Evolutionary conservation across 192 early-diverging fungal species (phyloP).

Genomic region (Backusella mclennaniae): DNA sequence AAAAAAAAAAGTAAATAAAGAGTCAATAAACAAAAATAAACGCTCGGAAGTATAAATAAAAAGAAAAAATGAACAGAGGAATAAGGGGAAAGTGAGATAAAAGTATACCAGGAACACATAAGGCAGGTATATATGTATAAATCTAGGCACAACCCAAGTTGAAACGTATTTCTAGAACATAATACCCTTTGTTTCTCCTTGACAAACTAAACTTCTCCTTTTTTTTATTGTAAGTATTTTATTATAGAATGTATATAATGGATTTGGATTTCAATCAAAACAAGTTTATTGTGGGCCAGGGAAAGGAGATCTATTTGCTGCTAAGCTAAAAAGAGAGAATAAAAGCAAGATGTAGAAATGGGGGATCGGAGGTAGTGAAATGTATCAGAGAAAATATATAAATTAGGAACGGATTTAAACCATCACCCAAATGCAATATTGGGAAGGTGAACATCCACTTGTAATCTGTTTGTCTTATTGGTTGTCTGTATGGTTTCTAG

Average conservation of each 20-base stretch:
- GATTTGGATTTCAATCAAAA: background rate
- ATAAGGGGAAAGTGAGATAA: background rate
- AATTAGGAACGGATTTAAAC: background rate
- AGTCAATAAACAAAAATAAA: background rate
- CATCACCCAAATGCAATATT: background rate
- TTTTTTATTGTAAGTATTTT: background rate
- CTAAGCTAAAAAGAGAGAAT: background rate
- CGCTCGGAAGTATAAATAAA: background rate
- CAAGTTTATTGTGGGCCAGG: background rate
- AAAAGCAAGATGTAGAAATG: background rate
- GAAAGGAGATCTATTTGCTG: background rate
- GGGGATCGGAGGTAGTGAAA: background rate
- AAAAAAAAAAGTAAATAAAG: background rate
- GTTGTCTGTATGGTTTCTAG: background rate
- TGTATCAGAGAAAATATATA: background rate
- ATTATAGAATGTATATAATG: too few relatives aligned
- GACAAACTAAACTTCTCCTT: background rate
- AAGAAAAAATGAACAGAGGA: background rate
- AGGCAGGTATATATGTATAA: background rate
- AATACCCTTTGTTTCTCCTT: background rate
- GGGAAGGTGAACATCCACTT: background rate
- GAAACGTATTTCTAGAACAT: background rate
- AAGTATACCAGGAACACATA: background rate
- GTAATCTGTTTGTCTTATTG: background rate
- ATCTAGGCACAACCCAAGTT: background rate